Percentiles rank a stretch among this genome's conserved stretches.
These are phyloP conservation scores for Arabidopsis suecica DNA, from an alignment of 345 rosid species.

Conservation along the genomic window DNA sequence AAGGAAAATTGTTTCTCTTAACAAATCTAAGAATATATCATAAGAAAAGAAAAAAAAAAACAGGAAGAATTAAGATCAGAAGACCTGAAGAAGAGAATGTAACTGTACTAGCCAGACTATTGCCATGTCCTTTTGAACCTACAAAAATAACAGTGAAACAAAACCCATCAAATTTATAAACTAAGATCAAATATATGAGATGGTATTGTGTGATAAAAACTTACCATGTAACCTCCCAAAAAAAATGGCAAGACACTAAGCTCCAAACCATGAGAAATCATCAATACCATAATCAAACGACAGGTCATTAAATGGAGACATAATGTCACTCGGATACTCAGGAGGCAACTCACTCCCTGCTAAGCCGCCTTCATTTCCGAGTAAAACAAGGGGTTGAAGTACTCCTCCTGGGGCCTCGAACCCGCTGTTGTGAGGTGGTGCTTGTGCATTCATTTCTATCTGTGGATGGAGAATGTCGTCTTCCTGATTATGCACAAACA, in stretches of 20 bases:
- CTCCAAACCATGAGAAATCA: slow-evolving; percentile 42
- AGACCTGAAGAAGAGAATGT: slow-evolving; percentile 15
- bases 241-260: slow-evolving; percentile 35
- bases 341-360: slow-evolving; percentile 50
- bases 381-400: slow-evolving; percentile 41
- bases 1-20: slow-evolving; percentile 24
- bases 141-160: slow-evolving; percentile 1
- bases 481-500: slow-evolving; percentile 49
- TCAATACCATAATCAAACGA: slow-evolving; percentile 36
- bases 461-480: slow-evolving; percentile 51
- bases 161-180: background rate
- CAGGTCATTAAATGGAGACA: slow-evolving; percentile 58
- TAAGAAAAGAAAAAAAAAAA: background rate
- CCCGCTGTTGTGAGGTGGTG: slow-evolving; percentile 38
- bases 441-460: slow-evolving; percentile 48
- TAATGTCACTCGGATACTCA: slow-evolving; percentile 58
- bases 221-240: slow-evolving; percentile 42
- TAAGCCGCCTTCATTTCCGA: slow-evolving; percentile 51
- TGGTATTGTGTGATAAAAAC: slow-evolving; percentile 30
- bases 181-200: background rate
- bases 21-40: slow-evolving; percentile 30
- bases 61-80: slow-evolving; percentile 11
- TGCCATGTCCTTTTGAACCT: slow-evolving; percentile 42
- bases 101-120: slow-evolving; percentile 41
- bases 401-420: slow-evolving; percentile 52